Conservation (phyloP, 2,329 filamentous ascomycete genomes). For the Sclerotinia borealis region DNA sequence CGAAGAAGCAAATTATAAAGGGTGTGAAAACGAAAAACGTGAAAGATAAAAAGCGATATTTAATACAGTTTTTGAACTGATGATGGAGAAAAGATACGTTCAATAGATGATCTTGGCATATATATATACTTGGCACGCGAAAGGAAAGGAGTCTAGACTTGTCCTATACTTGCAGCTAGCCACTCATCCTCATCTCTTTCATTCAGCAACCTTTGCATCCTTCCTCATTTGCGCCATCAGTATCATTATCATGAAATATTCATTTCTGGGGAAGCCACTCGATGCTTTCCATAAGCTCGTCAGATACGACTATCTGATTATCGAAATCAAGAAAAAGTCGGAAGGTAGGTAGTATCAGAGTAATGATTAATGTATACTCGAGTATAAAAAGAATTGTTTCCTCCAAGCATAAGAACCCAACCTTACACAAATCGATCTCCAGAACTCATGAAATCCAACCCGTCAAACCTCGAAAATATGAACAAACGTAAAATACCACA, state of each 20-base stretch:
- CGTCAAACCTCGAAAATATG: background rate
- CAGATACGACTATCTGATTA: background rate
- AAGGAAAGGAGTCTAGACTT: background rate
- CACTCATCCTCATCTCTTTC: background rate
- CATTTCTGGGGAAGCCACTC: background rate
- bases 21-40: background rate
- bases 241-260: background rate
- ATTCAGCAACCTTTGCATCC: background rate
- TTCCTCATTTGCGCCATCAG: background rate
- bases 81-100: background rate
- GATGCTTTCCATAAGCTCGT: background rate
- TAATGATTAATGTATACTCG: background rate
- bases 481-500: background rate
- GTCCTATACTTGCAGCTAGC: background rate
- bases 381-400: background rate
- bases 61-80: background rate
- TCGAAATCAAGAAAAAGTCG: background rate
- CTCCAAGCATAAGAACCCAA: background rate
- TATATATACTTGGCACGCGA: background rate
- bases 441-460: background rate
- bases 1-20: background rate
- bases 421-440: background rate
- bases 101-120: background rate
- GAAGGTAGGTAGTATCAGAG: background rate
- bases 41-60: background rate